Conservation (phyloP, 768 basidiomycete genomes). For the Daedalea quercina region DNA sequence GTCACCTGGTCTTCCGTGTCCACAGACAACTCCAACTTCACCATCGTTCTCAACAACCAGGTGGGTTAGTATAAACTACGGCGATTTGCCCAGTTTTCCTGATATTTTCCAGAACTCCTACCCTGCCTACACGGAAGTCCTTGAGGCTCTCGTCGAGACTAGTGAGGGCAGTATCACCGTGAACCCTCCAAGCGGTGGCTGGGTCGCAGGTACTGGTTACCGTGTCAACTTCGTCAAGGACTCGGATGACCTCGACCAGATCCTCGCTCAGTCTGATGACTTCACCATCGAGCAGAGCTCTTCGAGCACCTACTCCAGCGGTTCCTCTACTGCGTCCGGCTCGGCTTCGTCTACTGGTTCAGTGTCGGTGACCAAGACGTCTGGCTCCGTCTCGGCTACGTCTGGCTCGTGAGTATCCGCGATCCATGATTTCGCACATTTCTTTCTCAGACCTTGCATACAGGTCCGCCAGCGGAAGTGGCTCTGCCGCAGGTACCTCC, state of each 20-base stretch:
- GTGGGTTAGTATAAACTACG: too few relatives aligned
- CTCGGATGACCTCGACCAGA: constrained; percentile 35
- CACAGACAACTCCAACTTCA: constrained; percentile 66
- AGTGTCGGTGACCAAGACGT: constrained; percentile 19
- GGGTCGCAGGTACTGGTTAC: constrained; percentile 56
- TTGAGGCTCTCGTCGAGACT: constrained; percentile 51
- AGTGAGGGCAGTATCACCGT: constrained; percentile 31
- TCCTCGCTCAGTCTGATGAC: constrained; percentile 65
- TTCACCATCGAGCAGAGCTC: constrained; percentile 42
- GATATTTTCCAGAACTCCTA: constrained; percentile 27
- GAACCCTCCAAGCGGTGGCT: constrained; percentile 55
- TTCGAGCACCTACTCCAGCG: constrained; percentile 13
- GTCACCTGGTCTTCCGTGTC: constrained; percentile 58
- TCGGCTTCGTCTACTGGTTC: constrained; percentile 24
- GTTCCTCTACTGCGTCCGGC: constrained; percentile 14
- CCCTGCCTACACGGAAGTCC: constrained; percentile 35
- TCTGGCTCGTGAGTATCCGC: constrained; percentile 1
- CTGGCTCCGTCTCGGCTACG: too few relatives aligned
- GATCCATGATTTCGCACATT: neutral
- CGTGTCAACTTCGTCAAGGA: constrained; percentile 66
- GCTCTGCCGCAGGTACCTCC: constrained; percentile 9
- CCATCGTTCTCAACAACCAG: constrained; percentile 58
- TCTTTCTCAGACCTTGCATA: neutral
- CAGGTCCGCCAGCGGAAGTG: constrained; percentile 8
- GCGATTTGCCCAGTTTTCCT: too few relatives aligned